Conservation (phyloP, 768 basidiomycete species). For the Amyloporia xantha region DNA sequence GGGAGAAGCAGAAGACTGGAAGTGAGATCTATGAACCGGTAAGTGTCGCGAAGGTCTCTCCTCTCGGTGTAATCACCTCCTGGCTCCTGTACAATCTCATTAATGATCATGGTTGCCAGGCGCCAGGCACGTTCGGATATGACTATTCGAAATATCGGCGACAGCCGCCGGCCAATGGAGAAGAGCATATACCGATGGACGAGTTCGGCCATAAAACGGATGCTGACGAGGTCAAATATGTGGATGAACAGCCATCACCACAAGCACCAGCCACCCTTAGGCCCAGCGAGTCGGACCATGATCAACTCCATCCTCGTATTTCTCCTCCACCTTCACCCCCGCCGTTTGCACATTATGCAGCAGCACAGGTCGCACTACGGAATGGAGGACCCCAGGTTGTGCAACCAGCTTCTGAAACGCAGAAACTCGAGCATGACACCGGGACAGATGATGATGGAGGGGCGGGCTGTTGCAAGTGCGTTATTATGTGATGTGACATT, state of each 20-base stretch:
- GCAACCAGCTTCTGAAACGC: background rate
- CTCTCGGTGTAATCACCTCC: background rate
- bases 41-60: no score
- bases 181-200: conserved; percentile 49
- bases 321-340: conserved; percentile 43
- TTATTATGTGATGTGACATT: conserved; percentile 62
- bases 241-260: conserved; percentile 5
- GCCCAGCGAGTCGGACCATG: conserved; percentile 3
- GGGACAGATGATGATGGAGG: conserved; percentile 41
- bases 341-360: conserved; percentile 56
- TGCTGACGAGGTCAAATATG: conserved; percentile 15
- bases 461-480: conserved; percentile 74
- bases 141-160: conserved; percentile 66
- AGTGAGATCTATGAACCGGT: conserved; percentile 48
- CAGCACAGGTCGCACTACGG: conserved; percentile 3
- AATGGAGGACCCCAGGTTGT: conserved; percentile 6
- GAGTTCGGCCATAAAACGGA: conserved; percentile 50
- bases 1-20: conserved; percentile 41
- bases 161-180: conserved; percentile 27
- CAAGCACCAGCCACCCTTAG: background rate
- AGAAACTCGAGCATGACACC: conserved; percentile 10
- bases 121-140: conserved; percentile 79
- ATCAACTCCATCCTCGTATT: conserved; percentile 16
- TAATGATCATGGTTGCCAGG: conserved; percentile 34
- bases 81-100: conserved; percentile 2